A percentile compares a stretch with the other conserved stretches of the same genome.
Evolutionary conservation across 371 early-diverging fungal species (phyloP).

Genomic region (Apophysomyces sp.): DNA sequence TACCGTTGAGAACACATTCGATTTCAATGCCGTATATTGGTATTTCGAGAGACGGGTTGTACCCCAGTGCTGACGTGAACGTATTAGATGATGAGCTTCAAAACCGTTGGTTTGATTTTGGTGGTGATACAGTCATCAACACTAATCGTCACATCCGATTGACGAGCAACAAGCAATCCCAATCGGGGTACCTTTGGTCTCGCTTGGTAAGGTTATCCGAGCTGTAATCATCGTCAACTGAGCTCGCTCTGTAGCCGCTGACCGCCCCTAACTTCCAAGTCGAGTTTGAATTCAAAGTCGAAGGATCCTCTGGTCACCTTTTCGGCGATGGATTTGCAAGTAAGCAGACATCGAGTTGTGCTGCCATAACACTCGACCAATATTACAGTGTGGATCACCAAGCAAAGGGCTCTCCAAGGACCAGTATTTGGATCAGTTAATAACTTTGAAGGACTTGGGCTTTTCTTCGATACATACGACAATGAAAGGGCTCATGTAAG

Average conservation of each 20-base stretch:
- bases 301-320: slow-evolving; percentile 63
- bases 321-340: slow-evolving; percentile 97
- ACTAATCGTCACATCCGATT: slow-evolving; percentile 78
- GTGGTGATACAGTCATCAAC: slow-evolving; percentile 69
- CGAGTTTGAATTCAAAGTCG: slow-evolving; percentile 91
- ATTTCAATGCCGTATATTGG: slow-evolving; percentile 75
- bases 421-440: slow-evolving; percentile 93
- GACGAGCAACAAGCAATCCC: slow-evolving; percentile 78
- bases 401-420: slow-evolving; percentile 52
- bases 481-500: slow-evolving; percentile 81
- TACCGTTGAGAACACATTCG: slow-evolving; percentile 63
- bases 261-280: slow-evolving; percentile 78
- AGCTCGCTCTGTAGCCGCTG: slow-evolving; percentile 49
- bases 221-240: neutral
- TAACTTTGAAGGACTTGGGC: slow-evolving; percentile 87
- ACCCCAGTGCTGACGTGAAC: neutral
- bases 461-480: slow-evolving; percentile 96
- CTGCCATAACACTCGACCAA: no score
- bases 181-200: slow-evolving; percentile 89
- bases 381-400: slow-evolving; percentile 44
- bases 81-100: slow-evolving; percentile 63
- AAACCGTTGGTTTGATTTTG: slow-evolving; percentile 75
- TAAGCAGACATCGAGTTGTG: slow-evolving; percentile 61
- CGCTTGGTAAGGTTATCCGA: slow-evolving; percentile 46
- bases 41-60: no score